Evolutionary conservation across 495 filamentous ascomycete species (phyloP), one percentile per base, ranked within the genome.

Genomic region (Penicillium steckii): DNA sequence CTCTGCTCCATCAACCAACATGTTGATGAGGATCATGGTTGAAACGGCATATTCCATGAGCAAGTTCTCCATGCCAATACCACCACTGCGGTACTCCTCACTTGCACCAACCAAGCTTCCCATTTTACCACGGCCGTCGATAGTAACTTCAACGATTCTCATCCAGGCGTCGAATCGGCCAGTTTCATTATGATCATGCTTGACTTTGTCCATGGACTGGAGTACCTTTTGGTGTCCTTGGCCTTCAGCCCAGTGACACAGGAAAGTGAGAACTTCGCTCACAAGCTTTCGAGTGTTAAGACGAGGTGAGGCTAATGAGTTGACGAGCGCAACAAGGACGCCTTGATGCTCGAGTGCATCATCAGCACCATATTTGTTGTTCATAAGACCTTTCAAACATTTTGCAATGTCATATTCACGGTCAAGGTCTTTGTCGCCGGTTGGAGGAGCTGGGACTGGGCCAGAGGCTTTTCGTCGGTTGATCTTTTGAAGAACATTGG

Each of bases 1-100:
- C 63, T 95, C 89, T 7, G 90, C 86, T 5, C 92, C 91, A 67
- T 97, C 92, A 49, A 97, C 87, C 60, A 98, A 79, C 85, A 96
- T 96, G 65, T 98, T 98, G 73, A 98, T 85, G 57, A 98, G 76
- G 59, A 97, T 89, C 69, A 98, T 82, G 7, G 92, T 93, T 12
- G 95, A 90, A 43, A 97, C 90, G 9, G 91, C 95, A 62, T 98
- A 98, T 79, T 98, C 94, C 94, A 98, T 98, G 12, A 98, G 81
- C 43, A 95, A 80, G 64, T 96, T 97, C 79, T 98, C 94, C 90
- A 97, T 95, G 68, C 95, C 94, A 66, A 97, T 95, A 46, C 94
- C 94, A 47, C 95, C 94, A 69, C 89, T 96, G 64, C 94, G 89
- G 54, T 96, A 88, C 73, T 98, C 94, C 64, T 98, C 95, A 59